Base-by-base conservation (phyloP, 495 filamentous ascomycete genomes). In the Bacidia gigantensis region DNA sequence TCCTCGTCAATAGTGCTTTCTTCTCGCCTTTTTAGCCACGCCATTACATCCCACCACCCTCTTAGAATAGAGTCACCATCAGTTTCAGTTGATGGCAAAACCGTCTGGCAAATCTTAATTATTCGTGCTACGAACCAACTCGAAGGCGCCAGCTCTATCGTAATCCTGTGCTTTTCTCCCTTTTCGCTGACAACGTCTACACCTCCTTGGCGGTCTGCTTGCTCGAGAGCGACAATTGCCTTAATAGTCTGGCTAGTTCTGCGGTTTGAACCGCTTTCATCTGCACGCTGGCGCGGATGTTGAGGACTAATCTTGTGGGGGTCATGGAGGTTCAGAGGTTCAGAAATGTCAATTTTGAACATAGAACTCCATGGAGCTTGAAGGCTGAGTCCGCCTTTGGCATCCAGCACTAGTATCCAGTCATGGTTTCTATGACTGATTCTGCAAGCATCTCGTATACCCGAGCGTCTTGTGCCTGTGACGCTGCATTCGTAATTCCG, bases 21-120 rank as follows among this genome's bases (percentile, higher is more conserved):
- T 10, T 74, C 71, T 43, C 71, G 69, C 25, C 64, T 60, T 32
- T 71, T 69, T 26, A 87, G 73, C 80, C 82, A 87, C 55, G 78
- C 77, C 62, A 83, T 76, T 11, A 79, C 73, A 57, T 85, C 78
- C 81, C 83, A 88, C 86, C 86, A 93, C 3, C 74, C 79, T 1
- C 77, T 68, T 40, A 86, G 59, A 3, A 89, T 63, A 7, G 77
- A 77, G 57, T 89, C 83, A 0, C 79, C 79, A 23, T 67, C 67
- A 49, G 76, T 72, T 26, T 73, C 71, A 2, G 68, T 67, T 17
- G 77, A 64, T 14, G 78, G 77, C 39, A 88, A 63, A 32, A 81
- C 74, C 42, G 81, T 78, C 40, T 74, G 74, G 59, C 81, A 82
- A 14, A 74, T 68, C 17, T 75, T 72, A 7, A 89, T 68, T 2